A percentile compares a stretch with the other conserved stretches of the same genome.
phyloP scores from a whole-genome alignment of 768 basidiomycete species.

The Leccinum variicolor region DNA sequence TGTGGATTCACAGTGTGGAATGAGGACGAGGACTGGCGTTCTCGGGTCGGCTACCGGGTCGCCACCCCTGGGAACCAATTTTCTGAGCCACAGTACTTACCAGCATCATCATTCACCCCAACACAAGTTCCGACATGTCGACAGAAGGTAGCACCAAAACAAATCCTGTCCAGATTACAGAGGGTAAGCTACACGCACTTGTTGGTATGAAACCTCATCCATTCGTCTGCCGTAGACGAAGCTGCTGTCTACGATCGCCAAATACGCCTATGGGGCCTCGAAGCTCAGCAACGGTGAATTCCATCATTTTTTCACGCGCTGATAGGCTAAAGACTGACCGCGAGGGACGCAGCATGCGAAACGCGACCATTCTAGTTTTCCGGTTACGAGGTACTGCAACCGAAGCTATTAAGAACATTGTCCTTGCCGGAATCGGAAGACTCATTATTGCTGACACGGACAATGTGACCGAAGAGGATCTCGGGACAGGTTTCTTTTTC shows the following conservation, averaged over 20 bases:
- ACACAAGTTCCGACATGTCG: conserved; percentile 14
- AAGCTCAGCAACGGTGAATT: conserved; percentile 88
- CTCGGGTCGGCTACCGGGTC: no score
- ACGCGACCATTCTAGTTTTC: conserved; percentile 83
- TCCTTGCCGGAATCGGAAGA: conserved; percentile 92
- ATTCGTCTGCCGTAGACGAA: conserved; percentile 39
- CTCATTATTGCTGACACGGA: conserved; percentile 80
- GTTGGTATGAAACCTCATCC: not conserved
- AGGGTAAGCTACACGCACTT: conserved; percentile 42
- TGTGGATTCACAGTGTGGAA: no score
- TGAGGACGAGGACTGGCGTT: no score
- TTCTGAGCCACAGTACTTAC: no score
- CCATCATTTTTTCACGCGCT: not conserved
- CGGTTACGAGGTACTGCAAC: conserved; percentile 81
- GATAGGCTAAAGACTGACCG: conserved; percentile 8
- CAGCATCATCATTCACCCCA: no score
- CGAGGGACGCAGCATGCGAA: conserved; percentile 70
- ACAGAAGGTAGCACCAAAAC: conserved; percentile 31
- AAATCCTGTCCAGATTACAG: conserved; percentile 54
- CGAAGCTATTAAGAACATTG: conserved; percentile 96
- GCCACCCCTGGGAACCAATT: no score
- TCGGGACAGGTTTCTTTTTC: conserved; percentile 92
- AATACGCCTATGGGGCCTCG: conserved; percentile 96
- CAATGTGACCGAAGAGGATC: conserved; percentile 76
- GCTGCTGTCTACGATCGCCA: conserved; percentile 95